Evolutionary conservation across 2,329 filamentous ascomycete genomes (phyloP).

Genomic region (Calonectria multiphialidica): DNA sequence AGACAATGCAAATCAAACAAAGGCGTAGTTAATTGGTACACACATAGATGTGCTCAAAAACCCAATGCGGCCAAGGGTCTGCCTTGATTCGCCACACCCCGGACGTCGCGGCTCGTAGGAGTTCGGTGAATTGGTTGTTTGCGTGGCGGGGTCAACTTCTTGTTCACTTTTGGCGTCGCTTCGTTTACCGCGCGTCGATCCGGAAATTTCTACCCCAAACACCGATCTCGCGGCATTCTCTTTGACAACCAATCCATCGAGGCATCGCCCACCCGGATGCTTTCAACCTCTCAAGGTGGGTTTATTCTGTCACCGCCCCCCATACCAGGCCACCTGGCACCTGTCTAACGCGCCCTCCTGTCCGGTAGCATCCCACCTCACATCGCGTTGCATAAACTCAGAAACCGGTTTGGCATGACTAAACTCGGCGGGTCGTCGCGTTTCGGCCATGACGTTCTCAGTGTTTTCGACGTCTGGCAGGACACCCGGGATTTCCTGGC

Average conservation of each 20-base stretch:
- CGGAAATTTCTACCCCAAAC: constrained; percentile 9
- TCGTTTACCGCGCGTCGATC: constrained; percentile 9
- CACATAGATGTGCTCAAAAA: constrained; percentile 1
- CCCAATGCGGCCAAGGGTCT: neutral
- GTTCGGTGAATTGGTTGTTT: neutral
- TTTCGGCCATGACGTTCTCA: constrained; percentile 44
- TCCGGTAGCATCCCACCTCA: neutral
- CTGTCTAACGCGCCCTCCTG: neutral
- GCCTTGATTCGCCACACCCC: constrained; percentile 4
- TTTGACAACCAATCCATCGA: neutral
- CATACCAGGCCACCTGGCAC: neutral
- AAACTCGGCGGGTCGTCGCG: constrained; percentile 27
- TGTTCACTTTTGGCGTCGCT: neutral
- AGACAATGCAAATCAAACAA: neutral
- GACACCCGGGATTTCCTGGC: constrained; percentile 48
- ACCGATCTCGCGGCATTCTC: constrained; percentile 2
- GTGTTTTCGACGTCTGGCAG: constrained; percentile 49
- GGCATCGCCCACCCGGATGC: neutral
- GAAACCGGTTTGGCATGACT: constrained; percentile 27
- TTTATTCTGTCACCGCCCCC: neutral
- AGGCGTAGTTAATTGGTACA: neutral
- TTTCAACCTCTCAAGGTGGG: neutral
- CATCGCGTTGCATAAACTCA: neutral
- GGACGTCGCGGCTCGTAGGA: neutral
- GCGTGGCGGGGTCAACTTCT: constrained; percentile 7